Evolutionary conservation across 2,329 filamentous ascomycete genomes (phyloP), one percentile per base, ranked within the genome.

Genomic region (Colletotrichum melonis): DNA sequence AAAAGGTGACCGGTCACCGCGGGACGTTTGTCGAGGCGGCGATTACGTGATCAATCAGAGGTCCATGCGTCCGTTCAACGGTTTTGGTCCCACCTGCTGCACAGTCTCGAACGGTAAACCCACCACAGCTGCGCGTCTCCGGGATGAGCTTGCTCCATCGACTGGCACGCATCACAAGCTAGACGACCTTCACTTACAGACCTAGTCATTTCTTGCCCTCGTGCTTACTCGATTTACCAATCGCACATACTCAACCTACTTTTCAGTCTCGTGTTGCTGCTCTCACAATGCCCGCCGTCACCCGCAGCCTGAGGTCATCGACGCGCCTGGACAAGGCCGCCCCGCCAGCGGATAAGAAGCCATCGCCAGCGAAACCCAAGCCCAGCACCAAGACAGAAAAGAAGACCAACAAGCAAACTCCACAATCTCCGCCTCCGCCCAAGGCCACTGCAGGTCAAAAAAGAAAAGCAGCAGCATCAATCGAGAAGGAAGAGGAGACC

Each of bases 231-330:
- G 22, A 24, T 12, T 14, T 2, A 0, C 4, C 14, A 2, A 2
- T n/a, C 4, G 5, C 11, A 5, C 3, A 7, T 9, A 19, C 19
- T 6, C 30, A 28, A 2, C 1, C 14, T 5, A 1, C 16, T n/a
- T 5, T 8, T 4, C 22, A n/a, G 24, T 6, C 22, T 4, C n/a
- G 35, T 14, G 42, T 5, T 19, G 42, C 19, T 49, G 8, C 19
- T 9, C 7, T 26, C 35, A 14, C 62, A 52, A 73, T 73, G 71
- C 58, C 69, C 19, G 60, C 56, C 26, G 19, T 56, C 12, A 73
- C 71, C 26, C 62, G 71, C 4, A 73, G 62, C 22, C 59, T 72
- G 16, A 54, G 69, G 71, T 73, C 71, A 49, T 73, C 71, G 60
- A 66, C 71, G 67, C 71, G 67, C 42, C 62, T 54, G 35, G 57